Percentiles rank a stretch among this genome's conserved stretches.
Conservation (phyloP, 148 eudicot genomes). For the Camellia granthamiana region DNA sequence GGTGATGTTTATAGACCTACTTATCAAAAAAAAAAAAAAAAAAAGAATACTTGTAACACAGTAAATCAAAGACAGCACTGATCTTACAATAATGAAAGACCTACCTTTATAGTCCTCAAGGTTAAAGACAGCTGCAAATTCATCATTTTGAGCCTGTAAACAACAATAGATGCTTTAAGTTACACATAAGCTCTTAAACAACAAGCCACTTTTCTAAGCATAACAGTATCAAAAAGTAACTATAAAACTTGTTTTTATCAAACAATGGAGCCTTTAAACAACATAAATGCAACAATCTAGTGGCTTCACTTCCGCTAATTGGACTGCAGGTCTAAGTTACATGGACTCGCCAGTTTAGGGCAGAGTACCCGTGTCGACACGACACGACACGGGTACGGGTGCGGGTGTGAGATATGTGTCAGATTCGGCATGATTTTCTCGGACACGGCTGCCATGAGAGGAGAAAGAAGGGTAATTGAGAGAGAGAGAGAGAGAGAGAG, state of each 20-base stretch:
- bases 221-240: neutral
- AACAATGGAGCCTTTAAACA: neutral
- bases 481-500: no score
- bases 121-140: slow-evolving; percentile 72
- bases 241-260: neutral
- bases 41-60: neutral
- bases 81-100: slow-evolving; percentile 2
- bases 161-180: slow-evolving; percentile 6
- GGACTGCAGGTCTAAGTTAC: no score
- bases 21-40: no score
- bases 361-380: no score
- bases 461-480: no score
- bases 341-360: no score
- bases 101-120: slow-evolving; percentile 90
- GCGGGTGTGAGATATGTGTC: no score
- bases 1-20: neutral
- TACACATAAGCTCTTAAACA: neutral
- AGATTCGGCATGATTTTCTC: no score
- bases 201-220: neutral
- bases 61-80: neutral
- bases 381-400: no score
- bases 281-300: no score
- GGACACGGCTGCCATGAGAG: no score
- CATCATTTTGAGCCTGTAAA: slow-evolving; percentile 80
- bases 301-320: neutral